Evolutionary conservation across 768 basidiomycete genomes (phyloP), one percentile per base, ranked within the genome.

Genomic region (Dioszegia hungarica): DNA sequence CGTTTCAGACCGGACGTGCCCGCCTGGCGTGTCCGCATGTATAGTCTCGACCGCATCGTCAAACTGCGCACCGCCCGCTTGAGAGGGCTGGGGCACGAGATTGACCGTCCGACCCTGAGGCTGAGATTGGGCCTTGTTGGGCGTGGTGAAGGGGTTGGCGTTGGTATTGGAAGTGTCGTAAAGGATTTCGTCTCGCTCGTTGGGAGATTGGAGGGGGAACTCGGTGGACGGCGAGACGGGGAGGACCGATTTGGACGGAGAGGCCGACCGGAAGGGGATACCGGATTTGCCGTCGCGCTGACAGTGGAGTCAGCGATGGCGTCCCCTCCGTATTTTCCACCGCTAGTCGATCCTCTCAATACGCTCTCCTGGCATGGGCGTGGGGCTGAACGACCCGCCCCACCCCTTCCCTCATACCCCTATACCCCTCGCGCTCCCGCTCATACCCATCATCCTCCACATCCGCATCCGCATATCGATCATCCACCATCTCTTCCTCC

Each of bases 401-500:
- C 3, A 24, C 41, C 3, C 28, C 41, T 31, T 27, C 19, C 29
- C 40, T 27, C 40, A 17, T 44, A 29, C 57, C 56, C 20, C 29
- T 46, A 36, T 12, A 28, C 60, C 37, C 24, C 45, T 43, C 28
- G 29, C 36, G 27, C 40, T 44, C 24, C n/a, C 49, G 43, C 58
- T 48, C 29, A 62, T 54, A 31, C 27, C 10, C 38, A 39, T 66
- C 66, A 34, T 57, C 59, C 6, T 58, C 56, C 12, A 57, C 65
- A 52, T 59, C 63, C n/a, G 24, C 57, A 50, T 56, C 67, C 37
- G 56, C 63, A 15, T 58, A 52, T 20, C 50, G 31, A 45, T 63
- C 60, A 37, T 66, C 62, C 8, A 53, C 31, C 50, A 53, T 5
- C 43, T 63, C 61, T 34, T 63, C 63, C 37, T 63, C 62, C 22